Conservation (phyloP, 441 rosid species). For the Arabidopsis lyrata region DNA sequence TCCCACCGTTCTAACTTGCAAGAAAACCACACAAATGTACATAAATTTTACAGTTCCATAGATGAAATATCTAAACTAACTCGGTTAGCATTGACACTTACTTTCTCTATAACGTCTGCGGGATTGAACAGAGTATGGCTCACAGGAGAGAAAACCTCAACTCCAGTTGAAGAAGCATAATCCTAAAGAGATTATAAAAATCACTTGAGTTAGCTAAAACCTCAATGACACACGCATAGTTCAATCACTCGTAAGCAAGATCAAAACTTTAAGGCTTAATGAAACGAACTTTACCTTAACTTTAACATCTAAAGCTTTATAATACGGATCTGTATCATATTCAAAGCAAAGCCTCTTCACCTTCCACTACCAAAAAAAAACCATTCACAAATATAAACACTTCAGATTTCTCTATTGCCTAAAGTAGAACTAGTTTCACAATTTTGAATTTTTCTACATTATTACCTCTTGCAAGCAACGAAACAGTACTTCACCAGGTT, state of each 20-base stretch:
- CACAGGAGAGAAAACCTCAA: constrained; percentile 87
- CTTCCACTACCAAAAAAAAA: constrained; percentile 64
- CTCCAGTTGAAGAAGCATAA: constrained; percentile 68
- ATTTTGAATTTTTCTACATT: neutral
- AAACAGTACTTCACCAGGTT: constrained; percentile 70
- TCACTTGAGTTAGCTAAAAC: constrained; percentile 9
- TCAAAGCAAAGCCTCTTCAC: constrained; percentile 85
- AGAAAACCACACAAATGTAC: constrained; percentile 9
- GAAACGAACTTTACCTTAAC: constrained; percentile 61
- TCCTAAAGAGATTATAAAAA: constrained; percentile 50
- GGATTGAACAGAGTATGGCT: constrained; percentile 93
- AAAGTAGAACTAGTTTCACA: neutral
- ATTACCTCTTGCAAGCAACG: constrained; percentile 80
- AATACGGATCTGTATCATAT: constrained; percentile 87
- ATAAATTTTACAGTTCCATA: neutral
- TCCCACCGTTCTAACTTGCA: constrained; percentile 78
- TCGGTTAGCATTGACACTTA: constrained; percentile 31
- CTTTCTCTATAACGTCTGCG: constrained; percentile 68
- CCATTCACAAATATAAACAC: neutral
- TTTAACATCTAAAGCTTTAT: constrained; percentile 72
- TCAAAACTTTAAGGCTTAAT: constrained; percentile 10
- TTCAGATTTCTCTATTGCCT: neutral
- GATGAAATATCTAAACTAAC: neutral
- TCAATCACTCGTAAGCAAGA: neutral
- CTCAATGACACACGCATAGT: neutral